Percentiles rank a stretch among this genome's conserved stretches.
Evolutionary conservation across 106 monocot species (phyloP).

Genomic region (Apostasia ramifera): DNA sequence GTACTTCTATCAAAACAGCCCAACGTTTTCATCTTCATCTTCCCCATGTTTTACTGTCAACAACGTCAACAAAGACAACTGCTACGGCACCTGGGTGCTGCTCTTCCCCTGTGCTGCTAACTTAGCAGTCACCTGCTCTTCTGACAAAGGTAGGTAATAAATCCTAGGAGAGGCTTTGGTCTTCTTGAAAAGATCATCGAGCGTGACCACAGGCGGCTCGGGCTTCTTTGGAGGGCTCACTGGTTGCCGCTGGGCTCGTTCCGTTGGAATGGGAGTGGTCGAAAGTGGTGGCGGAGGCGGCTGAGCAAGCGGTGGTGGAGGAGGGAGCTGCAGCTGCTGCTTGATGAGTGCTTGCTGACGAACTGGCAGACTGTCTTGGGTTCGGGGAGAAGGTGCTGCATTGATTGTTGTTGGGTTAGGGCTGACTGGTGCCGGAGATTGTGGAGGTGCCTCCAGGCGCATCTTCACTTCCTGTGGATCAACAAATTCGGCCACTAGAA

Average conservation of each 20-base stretch:
- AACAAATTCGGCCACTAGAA: conserved; percentile 66
- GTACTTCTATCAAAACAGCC: too few relatives aligned
- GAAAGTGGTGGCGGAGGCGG: conserved; percentile 12
- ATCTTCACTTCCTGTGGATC: conserved; percentile 67
- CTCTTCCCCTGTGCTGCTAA: conserved; percentile 28
- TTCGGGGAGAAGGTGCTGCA: conserved; percentile 8
- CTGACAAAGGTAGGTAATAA: conserved; percentile 76
- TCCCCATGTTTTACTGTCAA: too few relatives aligned
- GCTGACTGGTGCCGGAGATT: conserved; percentile 34
- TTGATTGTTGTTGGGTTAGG: conserved; percentile 33
- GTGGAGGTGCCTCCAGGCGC: conserved; percentile 41
- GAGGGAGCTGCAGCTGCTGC: conserved; percentile 19
- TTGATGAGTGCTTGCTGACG: conserved; percentile 10
- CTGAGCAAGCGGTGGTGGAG: conserved; percentile 20
- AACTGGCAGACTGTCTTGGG: conserved; percentile 13
- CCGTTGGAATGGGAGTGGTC: neutral
- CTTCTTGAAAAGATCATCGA: conserved; percentile 90
- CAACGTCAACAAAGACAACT: neutral
- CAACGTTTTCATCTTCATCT: too few relatives aligned
- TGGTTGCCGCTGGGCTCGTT: neutral
- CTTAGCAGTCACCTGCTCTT: conserved; percentile 60
- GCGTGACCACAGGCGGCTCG: conserved; percentile 56
- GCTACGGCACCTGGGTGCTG: neutral
- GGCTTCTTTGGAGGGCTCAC: conserved; percentile 24
- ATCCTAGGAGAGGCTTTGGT: conserved; percentile 69